Base-by-base conservation (phyloP, 306 rosid species). In the Rosa rugosa region DNA sequence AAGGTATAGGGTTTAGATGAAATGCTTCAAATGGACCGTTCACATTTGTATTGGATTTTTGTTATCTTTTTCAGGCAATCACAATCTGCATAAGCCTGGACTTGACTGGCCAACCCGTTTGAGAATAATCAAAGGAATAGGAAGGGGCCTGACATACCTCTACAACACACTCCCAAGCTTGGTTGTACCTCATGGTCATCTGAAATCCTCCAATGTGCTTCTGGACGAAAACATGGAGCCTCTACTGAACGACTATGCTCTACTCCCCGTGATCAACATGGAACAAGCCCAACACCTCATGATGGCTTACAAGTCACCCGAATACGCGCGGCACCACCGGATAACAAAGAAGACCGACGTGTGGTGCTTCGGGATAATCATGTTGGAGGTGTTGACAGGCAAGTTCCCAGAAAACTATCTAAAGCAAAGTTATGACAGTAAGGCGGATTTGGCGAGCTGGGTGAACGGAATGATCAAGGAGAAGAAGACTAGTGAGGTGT, bases 261-360 rank as follows among this genome's bases (percentile, higher is more conserved):
- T 95, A 9, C 80, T 85, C 56, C 96, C 97, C 0, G 75, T 91
- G 25, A 86, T 88, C 73, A 95, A 87, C 80, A 54, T 81, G 49
- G 98, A 95, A 25, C 95, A 89, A 36, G 87, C 94, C 5, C 92
- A 87, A 46, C 83, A 82, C 51, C 76, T 86, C 69, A 92, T 92
- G 91, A 89, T 91, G 94, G 98, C 98, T 7, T 95, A 92, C 91
- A 95, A 91, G 72, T 95, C 98, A 7, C 99, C 98, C 0, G 98
- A 95, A 80, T 88, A 84, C 47, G 93, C 94, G n/a, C 90, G 86
- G 51, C 85, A 79, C 12, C 91, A 94, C 4, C 91, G 91, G 67
- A 87, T 95, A 13, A 92, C 98, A 1, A 92, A 86, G 90, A 92
- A 92, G 83, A 92, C 97, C 0, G 99, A 95, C 3, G 84, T 92